Base-by-base conservation (phyloP, 768 basidiomycete genomes). In the Rhizopogon roseolus region DNA sequence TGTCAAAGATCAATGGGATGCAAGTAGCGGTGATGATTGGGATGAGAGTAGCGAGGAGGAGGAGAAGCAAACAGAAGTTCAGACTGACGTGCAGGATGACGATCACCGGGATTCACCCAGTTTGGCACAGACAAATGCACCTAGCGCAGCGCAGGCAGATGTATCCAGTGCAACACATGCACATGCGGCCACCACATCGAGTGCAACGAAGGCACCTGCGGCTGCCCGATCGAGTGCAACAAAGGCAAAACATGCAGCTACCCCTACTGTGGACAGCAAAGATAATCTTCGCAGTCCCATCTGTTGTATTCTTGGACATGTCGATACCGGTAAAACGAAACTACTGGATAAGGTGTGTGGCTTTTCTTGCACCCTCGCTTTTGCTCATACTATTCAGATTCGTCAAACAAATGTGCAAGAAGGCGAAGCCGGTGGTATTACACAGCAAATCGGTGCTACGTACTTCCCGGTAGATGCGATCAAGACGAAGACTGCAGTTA, bases 381-480 rank as follows among this genome's bases (percentile, higher is more conserved):
- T 37, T 25, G 37, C 28, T 52, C 27, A 28, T 32, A 36, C 42
- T 6, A 17, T 37, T 50, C 59, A 97, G 93, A 99, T 99, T 67
- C 94, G 97, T 61, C 96, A 98, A 87, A 98, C 96, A 5, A 98
- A 98, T 61, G 97, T 99, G 19, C 95, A 98, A 72, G 97, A 98
- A 67, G 97, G 97, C 52, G 97, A 99, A 81, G 97, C 97, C 3
- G 97, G 97, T 60, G 97, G 97, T 74, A 99, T 99, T 70, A 99
- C 97, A 0, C 97, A 98, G 71, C 97, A 99, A 70, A 99, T 99
- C 60, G 97, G 97, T 78, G 97, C 97, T 19, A 98, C 97, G 0
- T 99, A 95, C 77, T 98, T 99, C 84, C 97, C 97, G 36, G 87
- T 89, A 32, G 90, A 93, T 5, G 95, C 96, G 6, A 97, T 99